A percentile compares a stretch with the other conserved stretches of the same genome.
Conservation (phyloP, 805 yeast genomes). For the Candida verbasci region DNA sequence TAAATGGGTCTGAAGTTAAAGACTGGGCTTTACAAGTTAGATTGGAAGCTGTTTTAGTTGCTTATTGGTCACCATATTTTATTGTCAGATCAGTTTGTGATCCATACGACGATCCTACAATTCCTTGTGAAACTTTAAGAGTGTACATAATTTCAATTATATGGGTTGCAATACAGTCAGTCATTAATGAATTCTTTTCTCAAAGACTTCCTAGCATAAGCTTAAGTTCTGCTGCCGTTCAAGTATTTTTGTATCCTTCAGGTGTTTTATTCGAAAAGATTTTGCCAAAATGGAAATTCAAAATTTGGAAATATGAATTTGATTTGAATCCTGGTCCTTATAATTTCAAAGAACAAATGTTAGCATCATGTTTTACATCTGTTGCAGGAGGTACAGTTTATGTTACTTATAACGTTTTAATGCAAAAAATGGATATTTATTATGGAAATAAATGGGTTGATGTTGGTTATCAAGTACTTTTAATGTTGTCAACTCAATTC, state of each 20-base stretch:
- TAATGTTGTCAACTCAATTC: conserved; percentile 19
- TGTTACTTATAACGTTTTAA: conserved; percentile 26
- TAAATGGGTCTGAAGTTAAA: conserved; percentile 5
- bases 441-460: conserved; percentile 23
- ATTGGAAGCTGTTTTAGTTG: conserved; percentile 39
- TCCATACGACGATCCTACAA: conserved; percentile 33
- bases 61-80: conserved; percentile 27
- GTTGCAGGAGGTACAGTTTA: conserved; percentile 19
- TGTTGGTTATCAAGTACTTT: conserved; percentile 21
- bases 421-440: conserved; percentile 16
- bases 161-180: conserved; percentile 50
- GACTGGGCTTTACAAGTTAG: conserved; percentile 23
- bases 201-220: conserved; percentile 49
- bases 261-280: conserved; percentile 31
- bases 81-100: conserved; percentile 27
- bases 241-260: conserved; percentile 41
- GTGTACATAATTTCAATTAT: conserved; percentile 49
- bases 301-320: conserved; percentile 23
- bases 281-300: conserved; percentile 31
- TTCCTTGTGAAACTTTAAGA: conserved; percentile 35
- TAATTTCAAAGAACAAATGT: conserved; percentile 62
- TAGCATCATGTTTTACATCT: conserved; percentile 46
- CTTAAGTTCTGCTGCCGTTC: conserved; percentile 38
- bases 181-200: conserved; percentile 52
- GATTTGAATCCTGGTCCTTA: conserved; percentile 50